Evolutionary conservation across 345 rosid genomes (phyloP).

Genomic region (Brassica incana): DNA sequence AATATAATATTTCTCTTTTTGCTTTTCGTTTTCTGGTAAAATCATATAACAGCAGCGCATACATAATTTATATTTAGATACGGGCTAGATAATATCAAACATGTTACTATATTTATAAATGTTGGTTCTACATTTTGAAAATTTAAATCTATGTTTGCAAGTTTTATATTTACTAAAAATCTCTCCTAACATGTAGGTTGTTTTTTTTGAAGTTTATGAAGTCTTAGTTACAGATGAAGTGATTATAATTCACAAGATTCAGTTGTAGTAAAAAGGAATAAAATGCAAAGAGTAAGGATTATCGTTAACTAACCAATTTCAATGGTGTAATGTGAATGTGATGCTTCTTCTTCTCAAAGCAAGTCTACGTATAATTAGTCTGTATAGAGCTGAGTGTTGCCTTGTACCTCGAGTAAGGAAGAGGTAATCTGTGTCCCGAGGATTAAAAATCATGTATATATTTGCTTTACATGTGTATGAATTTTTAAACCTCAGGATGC

Average conservation of each 20-base stretch:
- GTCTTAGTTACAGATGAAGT: not conserved
- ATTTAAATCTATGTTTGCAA: not conserved
- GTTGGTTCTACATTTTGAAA: not conserved
- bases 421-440: conserved; percentile 43
- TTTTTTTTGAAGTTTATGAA: not conserved
- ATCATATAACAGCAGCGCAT: not conserved
- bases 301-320: conserved; percentile 13
- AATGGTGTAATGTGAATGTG: not conserved
- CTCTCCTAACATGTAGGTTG: too few species aligned
- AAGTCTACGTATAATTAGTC: not conserved
- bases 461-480: not conserved
- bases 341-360: conserved; percentile 18
- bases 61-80: not conserved
- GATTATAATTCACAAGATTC: not conserved
- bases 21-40: not conserved
- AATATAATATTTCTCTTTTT: not conserved
- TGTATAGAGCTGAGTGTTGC: not conserved
- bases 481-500: conserved; percentile 44
- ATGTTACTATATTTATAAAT: not conserved
- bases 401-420: conserved; percentile 24
- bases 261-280: not conserved
- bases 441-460: conserved; percentile 10
- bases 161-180: not conserved
- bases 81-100: not conserved
- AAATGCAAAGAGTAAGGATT: not conserved